These are phyloP conservation scores for Diaporthe sp. DNA, from an alignment of 2,329 filamentous ascomycete species.

Conservation along the genomic window DNA sequence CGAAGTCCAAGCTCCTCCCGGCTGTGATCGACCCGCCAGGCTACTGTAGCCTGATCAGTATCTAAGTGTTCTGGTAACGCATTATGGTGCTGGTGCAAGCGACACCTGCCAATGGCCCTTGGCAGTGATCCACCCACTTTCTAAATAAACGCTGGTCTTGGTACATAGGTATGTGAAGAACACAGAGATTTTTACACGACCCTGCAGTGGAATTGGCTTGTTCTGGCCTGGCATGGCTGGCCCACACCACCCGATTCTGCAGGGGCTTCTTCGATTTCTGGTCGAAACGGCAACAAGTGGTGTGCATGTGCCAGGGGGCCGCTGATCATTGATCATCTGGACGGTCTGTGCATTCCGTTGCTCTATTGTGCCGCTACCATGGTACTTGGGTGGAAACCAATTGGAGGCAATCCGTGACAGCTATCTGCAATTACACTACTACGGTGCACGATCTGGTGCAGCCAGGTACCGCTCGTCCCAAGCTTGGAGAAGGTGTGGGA, in stretches of 20 bases:
- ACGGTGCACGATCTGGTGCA: neutral
- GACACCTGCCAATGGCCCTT: too few relatives aligned
- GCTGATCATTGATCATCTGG: constrained; percentile 29
- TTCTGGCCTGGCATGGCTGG: constrained; percentile 10
- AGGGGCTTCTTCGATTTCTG: constrained; percentile 23
- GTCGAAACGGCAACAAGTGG: constrained; percentile 21
- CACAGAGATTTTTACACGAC: constrained; percentile 3
- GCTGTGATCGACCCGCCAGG: neutral
- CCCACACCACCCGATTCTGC: constrained; percentile 12
- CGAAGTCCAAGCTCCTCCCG: constrained; percentile 7
- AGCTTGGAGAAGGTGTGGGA: neutral
- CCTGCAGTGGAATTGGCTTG: constrained; percentile 19
- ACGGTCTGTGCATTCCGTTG: constrained; percentile 30
- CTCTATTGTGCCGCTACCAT: constrained; percentile 22
- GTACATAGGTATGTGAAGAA: neutral
- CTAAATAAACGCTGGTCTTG: neutral
- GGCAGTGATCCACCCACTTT: neutral
- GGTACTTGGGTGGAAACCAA: constrained; percentile 11
- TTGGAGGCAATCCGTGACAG: constrained; percentile 13
- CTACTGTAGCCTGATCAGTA: neutral
- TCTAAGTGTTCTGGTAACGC: neutral
- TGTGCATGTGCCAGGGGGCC: constrained; percentile 16
- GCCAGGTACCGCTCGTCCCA: constrained; percentile 15
- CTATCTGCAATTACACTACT: neutral
- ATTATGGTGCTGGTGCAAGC: neutral